phyloP scores from a whole-genome alignment of 805 yeast genomes.

The Nakazawaea ambrosiae region DNA sequence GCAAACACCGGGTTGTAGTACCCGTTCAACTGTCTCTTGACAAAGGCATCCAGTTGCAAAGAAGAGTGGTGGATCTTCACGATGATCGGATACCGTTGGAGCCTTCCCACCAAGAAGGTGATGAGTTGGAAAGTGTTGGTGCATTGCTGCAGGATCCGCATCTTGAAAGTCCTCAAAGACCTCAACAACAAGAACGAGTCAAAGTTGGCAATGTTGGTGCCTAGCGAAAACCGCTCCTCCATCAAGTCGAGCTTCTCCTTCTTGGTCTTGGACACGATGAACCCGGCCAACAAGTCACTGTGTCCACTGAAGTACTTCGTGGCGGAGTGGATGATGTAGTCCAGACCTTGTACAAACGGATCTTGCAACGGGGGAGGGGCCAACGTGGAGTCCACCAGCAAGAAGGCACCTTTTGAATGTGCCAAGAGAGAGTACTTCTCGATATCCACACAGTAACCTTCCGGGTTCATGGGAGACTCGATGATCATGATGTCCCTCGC shows the following conservation, averaged over 20 bases:
- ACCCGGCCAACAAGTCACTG: slow-evolving; percentile 46
- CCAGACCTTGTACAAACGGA: slow-evolving; percentile 46
- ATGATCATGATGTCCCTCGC: slow-evolving; percentile 40
- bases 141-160: slow-evolving; percentile 42
- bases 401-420: slow-evolving; percentile 33
- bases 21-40: slow-evolving; percentile 33
- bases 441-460: slow-evolving; percentile 36
- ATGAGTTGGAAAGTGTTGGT: slow-evolving; percentile 36
- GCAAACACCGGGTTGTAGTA: slow-evolving; percentile 42
- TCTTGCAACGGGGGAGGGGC: slow-evolving; percentile 52
- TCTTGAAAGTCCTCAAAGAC: slow-evolving; percentile 43
- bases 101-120: slow-evolving; percentile 28
- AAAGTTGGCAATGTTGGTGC: slow-evolving; percentile 45
- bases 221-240: slow-evolving; percentile 35
- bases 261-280: slow-evolving; percentile 33
- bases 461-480: slow-evolving; percentile 52
- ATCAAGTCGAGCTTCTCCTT: slow-evolving; percentile 27
- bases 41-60: slow-evolving; percentile 33
- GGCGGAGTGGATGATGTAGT: slow-evolving; percentile 47
- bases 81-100: slow-evolving; percentile 26
- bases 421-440: slow-evolving; percentile 34
- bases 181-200: slow-evolving; percentile 41
- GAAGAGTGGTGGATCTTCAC: slow-evolving; percentile 38
- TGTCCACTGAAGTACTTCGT: slow-evolving; percentile 53
- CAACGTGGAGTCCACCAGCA: slow-evolving; percentile 46